Base-by-base conservation (phyloP, 352 stramenopile genomes). In the Pythium apleroticum region DNA sequence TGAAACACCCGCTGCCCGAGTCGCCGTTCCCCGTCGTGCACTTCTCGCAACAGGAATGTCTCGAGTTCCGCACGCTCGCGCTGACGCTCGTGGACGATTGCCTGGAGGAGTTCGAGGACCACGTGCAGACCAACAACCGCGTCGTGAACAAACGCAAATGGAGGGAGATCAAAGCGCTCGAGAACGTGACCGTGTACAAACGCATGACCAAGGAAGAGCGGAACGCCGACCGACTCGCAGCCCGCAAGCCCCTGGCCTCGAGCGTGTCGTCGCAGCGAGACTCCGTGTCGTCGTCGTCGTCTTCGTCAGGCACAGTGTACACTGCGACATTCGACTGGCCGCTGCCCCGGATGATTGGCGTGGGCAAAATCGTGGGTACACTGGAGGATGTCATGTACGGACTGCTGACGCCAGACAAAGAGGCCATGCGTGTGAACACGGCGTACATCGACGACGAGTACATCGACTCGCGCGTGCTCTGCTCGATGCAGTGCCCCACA, bases 361-460 rank as follows among this genome's bases (percentile, higher is more conserved):
- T 71, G 5, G 64, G 64, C 12, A 66, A 52, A 20, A 52, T 71
- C 31, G 57, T 59, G 0, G 79, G 79, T 0, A 76, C 71, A 55
- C 27, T 90, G 24, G 74, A 89, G 39, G 77, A 90, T 39, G 68
- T 88, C 56, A 88, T 90, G 79, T 77, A 84, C 55, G 77, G 81
- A 9, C 75, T 88, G 37, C 46, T 71, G 3, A 68, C 77, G 4
- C 80, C 84, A 25, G 76, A 84, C 70, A 52, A 75, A 33, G 67
- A 78, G 8, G 61, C 73, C 30, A 86, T 88, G 81, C 61, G 81
- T 43, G 66, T 89, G 24, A 81, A 84, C 58, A 74, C 73, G 6
- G 61, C 73, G 4, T 86, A 81, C 60, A 76, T 78, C 14, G 65
- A 79, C 24, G 72, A 86, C 66, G 75, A 76, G 6, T 55, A 74